A percentile compares a stretch with the other conserved stretches of the same genome.
These are phyloP conservation scores for Penicillium sp. DNA, from an alignment of 2,329 filamentous ascomycete species.

Conservation along the genomic window DNA sequence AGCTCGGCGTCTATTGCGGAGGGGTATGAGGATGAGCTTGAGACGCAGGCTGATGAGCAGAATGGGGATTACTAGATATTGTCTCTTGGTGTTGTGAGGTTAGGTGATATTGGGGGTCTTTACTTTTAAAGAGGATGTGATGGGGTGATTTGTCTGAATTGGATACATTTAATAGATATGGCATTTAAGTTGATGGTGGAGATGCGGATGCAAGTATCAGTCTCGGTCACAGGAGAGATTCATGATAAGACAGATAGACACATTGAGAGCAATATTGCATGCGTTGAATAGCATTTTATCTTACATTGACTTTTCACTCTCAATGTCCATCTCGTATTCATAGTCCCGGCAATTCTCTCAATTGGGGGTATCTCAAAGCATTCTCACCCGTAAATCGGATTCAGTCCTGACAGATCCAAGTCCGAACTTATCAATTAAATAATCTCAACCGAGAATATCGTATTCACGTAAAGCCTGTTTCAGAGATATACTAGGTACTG, in stretches of 20 bases:
- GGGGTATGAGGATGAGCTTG: conserved; percentile 67
- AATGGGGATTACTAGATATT: conserved; percentile 32
- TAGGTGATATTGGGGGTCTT: background rate
- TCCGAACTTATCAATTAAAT: no score
- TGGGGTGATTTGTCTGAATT: background rate
- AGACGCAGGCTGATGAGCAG: conserved; percentile 58
- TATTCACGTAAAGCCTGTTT: background rate
- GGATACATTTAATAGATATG: background rate
- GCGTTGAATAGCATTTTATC: background rate
- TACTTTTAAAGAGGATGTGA: background rate
- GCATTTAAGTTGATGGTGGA: background rate
- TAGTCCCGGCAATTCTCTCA: no score
- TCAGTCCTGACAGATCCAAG: no score
- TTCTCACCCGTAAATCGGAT: no score
- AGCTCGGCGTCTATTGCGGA: conserved; percentile 58
- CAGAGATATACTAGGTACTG: background rate
- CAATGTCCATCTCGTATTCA: no score
- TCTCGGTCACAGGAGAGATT: background rate
- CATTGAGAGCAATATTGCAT: conserved; percentile 14
- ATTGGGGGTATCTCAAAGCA: no score
- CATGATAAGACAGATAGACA: background rate
- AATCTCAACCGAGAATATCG: background rate
- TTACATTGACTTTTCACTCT: no score
- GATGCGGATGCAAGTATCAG: background rate
- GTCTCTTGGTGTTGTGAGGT: background rate